A percentile compares a stretch with the other conserved stretches of the same genome.
Evolutionary conservation across 1,284 basidiomycete species (phyloP).

Genomic region (Boletus sp.): DNA sequence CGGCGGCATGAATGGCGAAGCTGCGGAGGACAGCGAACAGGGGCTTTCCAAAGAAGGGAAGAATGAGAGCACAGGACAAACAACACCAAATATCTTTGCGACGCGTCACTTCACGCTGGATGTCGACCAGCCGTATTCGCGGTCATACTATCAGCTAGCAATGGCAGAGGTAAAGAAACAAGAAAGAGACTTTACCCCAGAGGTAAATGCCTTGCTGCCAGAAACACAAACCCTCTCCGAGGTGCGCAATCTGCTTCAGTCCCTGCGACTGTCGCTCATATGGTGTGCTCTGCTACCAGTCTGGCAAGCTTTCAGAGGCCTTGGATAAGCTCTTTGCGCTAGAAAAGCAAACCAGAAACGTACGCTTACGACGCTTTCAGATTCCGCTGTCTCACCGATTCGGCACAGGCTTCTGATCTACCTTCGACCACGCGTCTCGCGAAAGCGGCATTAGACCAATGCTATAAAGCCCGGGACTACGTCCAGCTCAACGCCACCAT

Average conservation of each 20-base stretch:
- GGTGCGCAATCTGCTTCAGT: constrained; percentile 35
- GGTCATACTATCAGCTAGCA: constrained; percentile 35
- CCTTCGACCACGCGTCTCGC: constrained; percentile 86
- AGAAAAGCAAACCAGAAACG: constrained; percentile 97
- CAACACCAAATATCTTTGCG: constrained; percentile 42
- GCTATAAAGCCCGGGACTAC: constrained; percentile 71
- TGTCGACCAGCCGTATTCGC: constrained; percentile 35
- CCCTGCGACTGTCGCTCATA: constrained; percentile 3
- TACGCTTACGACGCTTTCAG: constrained; percentile 35
- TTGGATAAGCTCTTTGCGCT: constrained; percentile 86
- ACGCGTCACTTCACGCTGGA: constrained; percentile 63
- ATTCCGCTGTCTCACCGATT: constrained; percentile 12
- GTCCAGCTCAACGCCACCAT: constrained; percentile 72
- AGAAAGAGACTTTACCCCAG: constrained; percentile 71
- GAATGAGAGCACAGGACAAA: constrained; percentile 27
- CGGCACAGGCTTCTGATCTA: constrained; percentile 81
- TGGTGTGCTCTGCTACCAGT: constrained; percentile 38
- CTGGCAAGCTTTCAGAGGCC: constrained; percentile 78
- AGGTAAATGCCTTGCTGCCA: constrained; percentile 62
- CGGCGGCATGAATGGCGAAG: not conserved
- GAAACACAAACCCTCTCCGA: constrained; percentile 52
- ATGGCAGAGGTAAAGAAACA: constrained; percentile 80
- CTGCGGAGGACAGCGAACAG: constrained; percentile 12
- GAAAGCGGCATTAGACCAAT: constrained; percentile 66
- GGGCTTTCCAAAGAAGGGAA: constrained; percentile 22